phyloP scores from a whole-genome alignment of 1,139 yeast species.

The Yarrowia galli region DNA sequence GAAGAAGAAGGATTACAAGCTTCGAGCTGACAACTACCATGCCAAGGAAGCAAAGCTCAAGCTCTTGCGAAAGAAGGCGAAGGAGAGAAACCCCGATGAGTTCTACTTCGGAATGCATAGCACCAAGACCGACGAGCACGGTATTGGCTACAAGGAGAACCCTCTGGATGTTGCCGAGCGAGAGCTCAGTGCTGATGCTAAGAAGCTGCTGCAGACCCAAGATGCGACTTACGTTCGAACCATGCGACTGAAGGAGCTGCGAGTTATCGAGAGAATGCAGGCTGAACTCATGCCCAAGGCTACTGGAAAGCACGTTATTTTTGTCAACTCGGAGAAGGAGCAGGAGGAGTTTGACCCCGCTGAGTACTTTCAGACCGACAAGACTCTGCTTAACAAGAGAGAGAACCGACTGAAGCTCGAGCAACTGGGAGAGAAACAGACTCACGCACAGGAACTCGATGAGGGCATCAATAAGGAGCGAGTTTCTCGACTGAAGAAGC shows the following conservation, averaged over 20 bases:
- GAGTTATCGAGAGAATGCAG: constrained; percentile 68
- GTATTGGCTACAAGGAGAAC: constrained; percentile 71
- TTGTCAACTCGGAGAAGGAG: constrained; percentile 69
- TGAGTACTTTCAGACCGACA: constrained; percentile 72
- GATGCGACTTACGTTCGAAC: constrained; percentile 87
- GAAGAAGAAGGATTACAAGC: constrained; percentile 91
- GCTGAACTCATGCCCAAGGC: constrained; percentile 60
- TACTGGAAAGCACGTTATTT: constrained; percentile 75
- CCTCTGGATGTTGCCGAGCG: constrained; percentile 58
- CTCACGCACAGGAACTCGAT: constrained; percentile 25
- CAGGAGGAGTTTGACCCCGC: constrained; percentile 69
- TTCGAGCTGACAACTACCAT: constrained; percentile 89
- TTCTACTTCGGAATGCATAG: constrained; percentile 92
- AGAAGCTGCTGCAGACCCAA: constrained; percentile 83
- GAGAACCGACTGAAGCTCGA: constrained; percentile 74
- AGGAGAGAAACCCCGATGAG: constrained; percentile 89
- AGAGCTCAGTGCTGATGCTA: constrained; percentile 70
- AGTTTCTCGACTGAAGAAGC: constrained; percentile 63
- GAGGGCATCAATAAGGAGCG: constrained; percentile 56
- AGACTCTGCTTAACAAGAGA: constrained; percentile 63
- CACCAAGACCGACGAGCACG: constrained; percentile 68
- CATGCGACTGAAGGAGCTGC: constrained; percentile 70
- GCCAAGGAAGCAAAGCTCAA: constrained; percentile 85
- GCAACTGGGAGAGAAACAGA: constrained; percentile 60
- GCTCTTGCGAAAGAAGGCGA: constrained; percentile 74